Conservation (phyloP, 176 grass and related monocot genomes). For the Aegilops longissima region DNA sequence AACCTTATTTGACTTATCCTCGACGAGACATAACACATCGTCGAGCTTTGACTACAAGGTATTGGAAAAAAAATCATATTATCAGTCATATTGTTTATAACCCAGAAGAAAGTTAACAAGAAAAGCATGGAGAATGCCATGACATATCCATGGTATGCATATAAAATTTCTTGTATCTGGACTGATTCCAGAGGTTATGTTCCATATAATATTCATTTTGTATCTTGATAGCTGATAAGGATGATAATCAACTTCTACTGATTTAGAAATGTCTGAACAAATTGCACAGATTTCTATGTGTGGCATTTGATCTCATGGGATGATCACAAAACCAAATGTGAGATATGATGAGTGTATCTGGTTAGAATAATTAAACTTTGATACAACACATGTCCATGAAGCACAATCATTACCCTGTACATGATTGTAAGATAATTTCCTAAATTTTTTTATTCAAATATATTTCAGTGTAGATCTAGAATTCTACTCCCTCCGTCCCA, state of each 20-base stretch:
- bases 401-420: slow-evolving; percentile 1
- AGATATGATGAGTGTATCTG: neutral
- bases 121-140: slow-evolving; percentile 7
- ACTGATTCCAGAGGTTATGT: neutral
- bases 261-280: slow-evolving; percentile 16
- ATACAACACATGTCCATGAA: slow-evolving; percentile 4
- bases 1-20: slow-evolving; percentile 60
- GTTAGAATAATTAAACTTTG: neutral
- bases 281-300: slow-evolving; percentile 2
- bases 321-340: neutral
- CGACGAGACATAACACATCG: slow-evolving; percentile 31
- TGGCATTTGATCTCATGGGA: neutral
- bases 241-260: slow-evolving; percentile 4
- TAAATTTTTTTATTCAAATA: neutral
- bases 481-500: neutral
- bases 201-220: slow-evolving; percentile 2
- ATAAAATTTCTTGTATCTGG: neutral
- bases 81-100: slow-evolving; percentile 17
- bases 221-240: neutral
- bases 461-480: neutral
- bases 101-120: neutral
- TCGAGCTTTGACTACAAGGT: slow-evolving; percentile 42
- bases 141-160: neutral
- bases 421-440: slow-evolving; percentile 6
- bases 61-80: slow-evolving; percentile 34